Evolutionary conservation across 305 asterid genomes (phyloP).

Genomic region (Fraxinus angustifolia): DNA sequence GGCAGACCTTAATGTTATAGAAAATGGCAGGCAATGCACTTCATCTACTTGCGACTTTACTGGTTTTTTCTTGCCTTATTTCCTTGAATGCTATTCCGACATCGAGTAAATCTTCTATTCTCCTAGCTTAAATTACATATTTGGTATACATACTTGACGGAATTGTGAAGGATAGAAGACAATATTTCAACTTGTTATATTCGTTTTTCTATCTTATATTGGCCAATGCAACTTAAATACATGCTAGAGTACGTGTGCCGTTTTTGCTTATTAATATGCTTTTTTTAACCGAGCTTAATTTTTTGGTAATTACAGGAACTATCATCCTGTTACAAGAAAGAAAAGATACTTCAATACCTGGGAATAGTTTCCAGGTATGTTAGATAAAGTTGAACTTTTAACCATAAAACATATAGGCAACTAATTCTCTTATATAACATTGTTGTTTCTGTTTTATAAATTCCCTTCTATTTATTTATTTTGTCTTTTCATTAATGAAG

Average conservation of each 20-base stretch:
- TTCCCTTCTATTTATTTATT: background rate
- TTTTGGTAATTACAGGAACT: constrained; percentile 27
- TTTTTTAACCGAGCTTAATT: background rate
- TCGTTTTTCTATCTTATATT: background rate
- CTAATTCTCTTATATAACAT: background rate
- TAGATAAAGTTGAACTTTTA: background rate
- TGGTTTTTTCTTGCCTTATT: constrained; percentile 32
- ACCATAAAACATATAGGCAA: background rate
- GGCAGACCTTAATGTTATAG: constrained; percentile 4
- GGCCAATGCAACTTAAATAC: background rate
- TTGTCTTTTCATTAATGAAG: background rate
- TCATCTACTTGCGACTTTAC: constrained; percentile 26
- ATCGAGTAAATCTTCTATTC: constrained; percentile 30
- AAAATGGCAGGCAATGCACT: constrained; percentile 41
- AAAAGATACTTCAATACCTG: constrained; percentile 21
- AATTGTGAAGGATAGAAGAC: background rate
- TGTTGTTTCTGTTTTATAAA: background rate
- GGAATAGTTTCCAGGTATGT: constrained; percentile 32
- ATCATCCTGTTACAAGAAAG: constrained; percentile 23
- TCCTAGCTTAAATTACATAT: background rate
- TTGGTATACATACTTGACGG: background rate
- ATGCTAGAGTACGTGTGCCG: background rate
- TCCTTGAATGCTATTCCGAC: constrained; percentile 26
- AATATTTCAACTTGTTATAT: background rate
- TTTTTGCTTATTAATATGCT: background rate